Percentiles rank a stretch among this genome's conserved stretches.
Evolutionary conservation across 495 filamentous ascomycete species (phyloP).

Genomic region (Durotheca rogersii): DNA sequence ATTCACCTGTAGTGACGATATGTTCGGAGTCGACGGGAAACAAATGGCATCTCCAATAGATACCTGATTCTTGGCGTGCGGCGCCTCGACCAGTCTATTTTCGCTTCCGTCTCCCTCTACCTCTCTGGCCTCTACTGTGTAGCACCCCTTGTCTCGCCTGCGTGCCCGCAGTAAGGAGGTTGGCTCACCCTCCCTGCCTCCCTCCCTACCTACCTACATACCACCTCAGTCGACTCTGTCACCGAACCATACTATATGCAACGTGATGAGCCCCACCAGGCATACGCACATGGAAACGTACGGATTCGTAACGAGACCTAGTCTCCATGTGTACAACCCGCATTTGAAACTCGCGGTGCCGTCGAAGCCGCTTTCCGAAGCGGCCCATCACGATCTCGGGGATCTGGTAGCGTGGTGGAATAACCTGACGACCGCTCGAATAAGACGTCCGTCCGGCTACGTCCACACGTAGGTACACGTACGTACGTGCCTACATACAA

Average conservation of each 20-base stretch:
- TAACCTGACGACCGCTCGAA: no score
- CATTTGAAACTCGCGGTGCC: constrained; percentile 8
- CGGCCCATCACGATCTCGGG: no score
- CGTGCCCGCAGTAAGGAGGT: no score
- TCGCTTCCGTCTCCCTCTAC: background rate
- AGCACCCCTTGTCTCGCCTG: background rate
- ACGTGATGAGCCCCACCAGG: background rate
- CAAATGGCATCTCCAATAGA: constrained; percentile 6
- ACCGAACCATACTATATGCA: background rate
- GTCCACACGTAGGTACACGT: no score
- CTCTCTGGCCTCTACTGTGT: background rate
- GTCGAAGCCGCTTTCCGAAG: constrained; percentile 3
- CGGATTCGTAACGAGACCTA: no score
- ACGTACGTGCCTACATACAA: no score
- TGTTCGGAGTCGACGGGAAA: no score
- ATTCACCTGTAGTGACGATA: no score
- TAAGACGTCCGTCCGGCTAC: constrained; percentile 13
- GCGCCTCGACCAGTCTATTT: constrained; percentile 25
- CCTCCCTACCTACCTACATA: background rate
- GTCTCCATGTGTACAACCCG: background rate
- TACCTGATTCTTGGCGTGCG: constrained; percentile 23
- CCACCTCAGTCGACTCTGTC: background rate
- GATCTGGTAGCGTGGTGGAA: constrained; percentile 13
- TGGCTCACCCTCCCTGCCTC: background rate
- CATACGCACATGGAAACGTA: no score